Evolutionary conservation across 768 basidiomycete species (phyloP).

Genomic region (Auricularia heimuer): DNA sequence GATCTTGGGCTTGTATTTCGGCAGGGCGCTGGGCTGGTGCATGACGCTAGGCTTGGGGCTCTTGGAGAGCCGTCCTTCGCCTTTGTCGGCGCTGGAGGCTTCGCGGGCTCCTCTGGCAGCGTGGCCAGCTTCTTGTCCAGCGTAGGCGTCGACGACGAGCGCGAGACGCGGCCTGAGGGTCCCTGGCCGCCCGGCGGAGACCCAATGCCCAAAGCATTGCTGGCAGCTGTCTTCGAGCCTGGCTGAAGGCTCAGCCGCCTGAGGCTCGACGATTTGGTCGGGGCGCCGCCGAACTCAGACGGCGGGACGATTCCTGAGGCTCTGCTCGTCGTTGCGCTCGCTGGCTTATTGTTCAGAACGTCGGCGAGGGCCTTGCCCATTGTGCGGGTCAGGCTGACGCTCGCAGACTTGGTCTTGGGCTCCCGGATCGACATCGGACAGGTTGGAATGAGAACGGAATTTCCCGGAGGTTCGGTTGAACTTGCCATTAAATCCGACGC

Average conservation of each 20-base stretch:
- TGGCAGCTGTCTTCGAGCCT: not conserved
- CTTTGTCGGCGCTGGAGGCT: not conserved
- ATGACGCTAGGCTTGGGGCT: not conserved
- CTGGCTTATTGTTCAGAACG: not conserved
- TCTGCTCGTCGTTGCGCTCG: not conserved
- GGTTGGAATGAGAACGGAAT: too few relatives aligned
- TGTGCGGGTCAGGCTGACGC: not conserved
- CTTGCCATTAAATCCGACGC: too few relatives aligned
- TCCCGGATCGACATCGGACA: not conserved
- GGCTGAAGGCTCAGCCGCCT: not conserved
- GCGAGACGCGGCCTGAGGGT: not conserved
- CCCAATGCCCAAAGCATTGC: not conserved
- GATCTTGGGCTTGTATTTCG: not conserved
- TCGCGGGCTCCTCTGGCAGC: not conserved
- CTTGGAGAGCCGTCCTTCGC: not conserved
- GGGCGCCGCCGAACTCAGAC: not conserved
- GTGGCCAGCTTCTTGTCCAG: not conserved
- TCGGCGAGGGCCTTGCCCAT: not conserved
- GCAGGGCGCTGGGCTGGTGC: not conserved
- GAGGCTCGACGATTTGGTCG: not conserved
- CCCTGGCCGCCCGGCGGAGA: not conserved
- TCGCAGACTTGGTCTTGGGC: not conserved
- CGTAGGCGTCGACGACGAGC: slow-evolving; percentile 1
- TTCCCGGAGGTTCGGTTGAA: too few relatives aligned
- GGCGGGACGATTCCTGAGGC: not conserved